Conservation (phyloP, 192 early-diverging fungal genomes). For the Jimgerdemannia flammicorona region DNA sequence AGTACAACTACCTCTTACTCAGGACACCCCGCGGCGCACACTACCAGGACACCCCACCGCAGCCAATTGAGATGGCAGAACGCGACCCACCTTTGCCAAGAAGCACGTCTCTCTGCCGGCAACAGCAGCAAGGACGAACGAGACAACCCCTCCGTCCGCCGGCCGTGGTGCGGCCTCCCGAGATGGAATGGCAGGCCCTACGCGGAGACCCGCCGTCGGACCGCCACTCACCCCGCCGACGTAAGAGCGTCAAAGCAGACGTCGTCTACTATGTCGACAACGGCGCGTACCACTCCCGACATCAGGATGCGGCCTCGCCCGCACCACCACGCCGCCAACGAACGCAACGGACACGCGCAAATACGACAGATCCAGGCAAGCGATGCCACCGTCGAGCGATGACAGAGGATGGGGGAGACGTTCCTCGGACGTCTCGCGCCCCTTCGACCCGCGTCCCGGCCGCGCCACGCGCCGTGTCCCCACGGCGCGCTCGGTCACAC, state of each 20-base stretch:
- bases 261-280: not conserved
- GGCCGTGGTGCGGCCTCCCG: too few species aligned
- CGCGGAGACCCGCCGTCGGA: too few species aligned
- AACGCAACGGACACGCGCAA: not conserved
- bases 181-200: too few species aligned
- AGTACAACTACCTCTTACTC: slow-evolving; percentile 15
- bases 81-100: too few species aligned
- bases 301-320: not conserved
- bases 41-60: too few species aligned
- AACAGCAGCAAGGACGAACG: too few species aligned
- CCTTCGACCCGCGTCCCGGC: not conserved
- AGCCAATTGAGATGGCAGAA: too few species aligned
- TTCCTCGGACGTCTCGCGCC: not conserved
- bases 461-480: not conserved
- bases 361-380: not conserved
- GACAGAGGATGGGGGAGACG: too few species aligned
- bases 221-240: not conserved
- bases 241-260: not conserved
- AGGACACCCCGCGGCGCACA: not conserved
- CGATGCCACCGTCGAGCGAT: not conserved
- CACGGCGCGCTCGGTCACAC: not conserved
- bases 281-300: not conserved
- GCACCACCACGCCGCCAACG: too few species aligned
- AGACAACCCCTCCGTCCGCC: too few species aligned
- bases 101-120: too few species aligned